Percentiles rank a stretch among this genome's conserved stretches.
These are phyloP conservation scores for Wallacemonas sp. DNA, from an alignment of 208 protist species.

Conservation along the genomic window DNA sequence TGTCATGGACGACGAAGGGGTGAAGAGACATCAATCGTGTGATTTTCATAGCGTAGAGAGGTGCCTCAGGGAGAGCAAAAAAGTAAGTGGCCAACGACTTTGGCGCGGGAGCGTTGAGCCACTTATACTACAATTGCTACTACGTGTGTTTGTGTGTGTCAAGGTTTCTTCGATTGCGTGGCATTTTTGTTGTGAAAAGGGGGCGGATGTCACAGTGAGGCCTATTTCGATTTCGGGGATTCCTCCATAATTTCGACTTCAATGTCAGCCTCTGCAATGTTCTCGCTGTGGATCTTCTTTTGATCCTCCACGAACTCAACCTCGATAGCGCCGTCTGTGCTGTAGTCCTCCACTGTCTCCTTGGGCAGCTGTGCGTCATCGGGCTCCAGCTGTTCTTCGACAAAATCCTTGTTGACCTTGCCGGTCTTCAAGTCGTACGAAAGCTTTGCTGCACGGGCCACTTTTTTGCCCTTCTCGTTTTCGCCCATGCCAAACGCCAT, in stretches of 20 bases:
- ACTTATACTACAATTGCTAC: too few relatives aligned
- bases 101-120: too few relatives aligned
- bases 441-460: constrained; percentile 78
- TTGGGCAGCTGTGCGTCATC: constrained; percentile 82
- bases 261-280: constrained; percentile 48
- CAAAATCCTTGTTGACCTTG: constrained; percentile 85
- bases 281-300: constrained; percentile 23
- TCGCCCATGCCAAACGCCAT: constrained; percentile 92
- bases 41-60: too few relatives aligned
- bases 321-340: constrained; percentile 71
- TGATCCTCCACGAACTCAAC: constrained; percentile 83
- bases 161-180: too few relatives aligned
- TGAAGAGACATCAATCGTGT: too few relatives aligned
- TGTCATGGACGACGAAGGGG: too few relatives aligned
- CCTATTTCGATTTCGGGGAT: too few relatives aligned
- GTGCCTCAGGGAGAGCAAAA: too few relatives aligned
- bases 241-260: constrained; percentile 35
- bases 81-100: too few relatives aligned
- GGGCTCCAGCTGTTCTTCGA: constrained; percentile 85
- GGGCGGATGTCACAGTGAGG: too few relatives aligned
- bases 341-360: constrained; percentile 81
- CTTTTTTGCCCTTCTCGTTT: constrained; percentile 91
- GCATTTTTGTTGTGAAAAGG: too few relatives aligned
- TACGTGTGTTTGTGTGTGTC: background rate
- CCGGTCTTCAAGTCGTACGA: constrained; percentile 79